Evolutionary conservation across 208 protist species (phyloP).

Genomic region (Trypanosoma avium): DNA sequence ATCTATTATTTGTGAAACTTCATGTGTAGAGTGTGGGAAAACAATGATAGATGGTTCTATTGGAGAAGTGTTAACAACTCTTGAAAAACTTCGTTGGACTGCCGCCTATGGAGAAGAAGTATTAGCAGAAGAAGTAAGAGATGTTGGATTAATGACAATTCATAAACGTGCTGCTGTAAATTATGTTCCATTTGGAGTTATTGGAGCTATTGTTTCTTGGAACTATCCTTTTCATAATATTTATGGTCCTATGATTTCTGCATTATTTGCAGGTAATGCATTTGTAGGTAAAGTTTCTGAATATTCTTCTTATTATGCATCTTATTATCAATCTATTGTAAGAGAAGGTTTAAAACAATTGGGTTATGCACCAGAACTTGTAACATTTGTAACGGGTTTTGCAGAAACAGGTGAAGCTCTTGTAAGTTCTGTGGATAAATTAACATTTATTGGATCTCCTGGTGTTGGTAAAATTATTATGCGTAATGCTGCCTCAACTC

Average conservation of each 20-base stretch:
- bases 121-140: slow-evolving; percentile 76
- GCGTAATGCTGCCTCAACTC: slow-evolving; percentile 84
- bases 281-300: slow-evolving; percentile 95
- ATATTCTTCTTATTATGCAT: slow-evolving; percentile 91
- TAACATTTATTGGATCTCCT: slow-evolving; percentile 92
- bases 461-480: slow-evolving; percentile 90
- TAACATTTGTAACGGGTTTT: slow-evolving; percentile 92
- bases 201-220: slow-evolving; percentile 93
- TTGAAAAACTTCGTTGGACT: slow-evolving; percentile 93
- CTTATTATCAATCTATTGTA: slow-evolving; percentile 92
- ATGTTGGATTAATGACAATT: slow-evolving; percentile 86
- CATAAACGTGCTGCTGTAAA: slow-evolving; percentile 85
- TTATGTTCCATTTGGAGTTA: slow-evolving; percentile 90
- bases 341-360: slow-evolving; percentile 80
- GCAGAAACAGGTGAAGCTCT: slow-evolving; percentile 91
- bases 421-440: slow-evolving; percentile 88
- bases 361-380: slow-evolving; percentile 90
- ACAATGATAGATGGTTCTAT: slow-evolving; percentile 91
- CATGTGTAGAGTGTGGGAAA: slow-evolving; percentile 89
- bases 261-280: slow-evolving; percentile 94
- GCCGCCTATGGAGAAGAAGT: slow-evolving; percentile 77
- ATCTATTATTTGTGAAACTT: slow-evolving; percentile 82
- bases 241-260: slow-evolving; percentile 92
- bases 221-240: slow-evolving; percentile 97
- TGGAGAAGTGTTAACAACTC: slow-evolving; percentile 90